phyloP scores from a whole-genome alignment of 352 stramenopile species.

The Globisporangium yorkense region DNA sequence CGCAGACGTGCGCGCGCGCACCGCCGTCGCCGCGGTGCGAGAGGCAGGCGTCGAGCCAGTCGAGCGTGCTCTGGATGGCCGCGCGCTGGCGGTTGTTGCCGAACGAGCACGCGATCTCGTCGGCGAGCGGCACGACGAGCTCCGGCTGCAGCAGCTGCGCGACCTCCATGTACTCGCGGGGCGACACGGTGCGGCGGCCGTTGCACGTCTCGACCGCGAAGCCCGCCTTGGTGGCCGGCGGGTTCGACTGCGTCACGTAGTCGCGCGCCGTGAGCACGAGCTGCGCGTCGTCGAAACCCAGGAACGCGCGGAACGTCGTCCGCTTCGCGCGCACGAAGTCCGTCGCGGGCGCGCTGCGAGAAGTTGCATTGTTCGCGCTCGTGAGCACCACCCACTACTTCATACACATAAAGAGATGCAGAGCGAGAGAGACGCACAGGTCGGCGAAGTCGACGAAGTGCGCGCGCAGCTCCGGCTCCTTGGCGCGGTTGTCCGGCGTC shows the following conservation, averaged over 20 bases:
- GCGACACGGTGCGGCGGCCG: constrained; percentile 37
- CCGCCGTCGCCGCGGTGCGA: constrained; percentile 3
- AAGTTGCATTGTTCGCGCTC: too few relatives aligned
- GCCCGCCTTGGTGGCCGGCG: constrained; percentile 41
- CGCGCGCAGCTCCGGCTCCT: constrained; percentile 49
- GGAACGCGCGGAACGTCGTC: constrained; percentile 36
- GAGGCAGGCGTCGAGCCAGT: constrained; percentile 70
- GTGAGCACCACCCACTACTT: not conserved
- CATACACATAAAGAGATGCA: constrained; percentile 14
- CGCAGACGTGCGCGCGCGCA: constrained; percentile 32
- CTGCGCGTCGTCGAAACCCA: constrained; percentile 38
- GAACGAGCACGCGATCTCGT: constrained; percentile 53
- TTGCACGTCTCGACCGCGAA: constrained; percentile 57
- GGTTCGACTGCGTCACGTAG: constrained; percentile 54
- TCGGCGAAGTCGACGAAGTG: constrained; percentile 67
- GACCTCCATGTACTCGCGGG: constrained; percentile 55
- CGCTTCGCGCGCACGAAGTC: constrained; percentile 31
- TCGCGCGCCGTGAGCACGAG: constrained; percentile 67
- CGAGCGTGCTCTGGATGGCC: constrained; percentile 53
- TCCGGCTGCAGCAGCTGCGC: constrained; percentile 41
- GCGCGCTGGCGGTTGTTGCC: constrained; percentile 61
- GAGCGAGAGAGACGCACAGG: constrained; percentile 33
- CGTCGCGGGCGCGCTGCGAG: constrained; percentile 24
- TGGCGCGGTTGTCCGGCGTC: constrained; percentile 67
- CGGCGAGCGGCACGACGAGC: constrained; percentile 57